These are phyloP conservation scores for Thermomyces lanuginosus DNA, from an alignment of 2,329 filamentous ascomycete species.

Conservation along the genomic window DNA sequence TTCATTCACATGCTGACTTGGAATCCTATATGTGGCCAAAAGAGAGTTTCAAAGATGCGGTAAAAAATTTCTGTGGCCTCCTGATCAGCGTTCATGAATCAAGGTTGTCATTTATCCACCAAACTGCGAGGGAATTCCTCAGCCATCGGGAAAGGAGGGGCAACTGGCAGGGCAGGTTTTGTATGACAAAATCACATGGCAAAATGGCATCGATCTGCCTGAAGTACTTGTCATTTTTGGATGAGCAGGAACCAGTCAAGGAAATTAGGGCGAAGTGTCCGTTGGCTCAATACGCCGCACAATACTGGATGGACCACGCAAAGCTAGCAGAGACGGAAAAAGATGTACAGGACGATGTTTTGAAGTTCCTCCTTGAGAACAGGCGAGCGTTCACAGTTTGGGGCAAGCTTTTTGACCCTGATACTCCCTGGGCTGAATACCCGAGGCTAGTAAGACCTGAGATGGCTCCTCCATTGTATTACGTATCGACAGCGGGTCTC, in stretches of 20 bases:
- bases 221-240: slow-evolving; percentile 2
- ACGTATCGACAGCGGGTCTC: slow-evolving; percentile 1
- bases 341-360: too few relatives aligned
- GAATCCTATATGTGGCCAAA: slow-evolving; percentile 7
- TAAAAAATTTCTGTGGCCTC: slow-evolving; percentile 21
- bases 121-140: slow-evolving; percentile 27
- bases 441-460: neutral
- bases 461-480: slow-evolving; percentile 2
- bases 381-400: slow-evolving; percentile 2
- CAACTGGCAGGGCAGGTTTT: neutral
- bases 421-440: too few relatives aligned
- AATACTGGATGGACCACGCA: too few relatives aligned
- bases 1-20: too few relatives aligned
- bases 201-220: slow-evolving; percentile 2
- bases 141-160: slow-evolving; percentile 4
- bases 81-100: slow-evolving; percentile 19
- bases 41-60: slow-evolving; percentile 10
- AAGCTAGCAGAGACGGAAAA: too few relatives aligned
- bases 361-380: slow-evolving; percentile 2
- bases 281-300: too few relatives aligned
- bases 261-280: too few relatives aligned
- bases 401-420: too few relatives aligned
- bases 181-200: too few relatives aligned
- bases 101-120: slow-evolving; percentile 24
- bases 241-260: neutral